A percentile compares a stretch with the other conserved stretches of the same genome.
phyloP scores from a whole-genome alignment of 2,329 filamentous ascomycete species.

The Apiospora arundinis region DNA sequence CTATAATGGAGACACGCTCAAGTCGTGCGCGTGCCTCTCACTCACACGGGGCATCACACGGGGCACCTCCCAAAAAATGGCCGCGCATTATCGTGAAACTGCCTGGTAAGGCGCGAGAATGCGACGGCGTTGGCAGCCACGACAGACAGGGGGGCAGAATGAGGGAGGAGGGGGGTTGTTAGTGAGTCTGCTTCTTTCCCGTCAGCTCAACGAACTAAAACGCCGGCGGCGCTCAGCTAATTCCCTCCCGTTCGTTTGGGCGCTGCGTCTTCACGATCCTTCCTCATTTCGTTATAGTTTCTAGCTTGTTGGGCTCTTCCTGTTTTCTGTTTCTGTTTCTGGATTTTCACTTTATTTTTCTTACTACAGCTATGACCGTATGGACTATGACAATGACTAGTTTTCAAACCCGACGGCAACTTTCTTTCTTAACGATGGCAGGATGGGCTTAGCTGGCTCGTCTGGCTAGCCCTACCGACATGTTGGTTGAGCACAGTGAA shows the following conservation, averaged over 20 bases:
- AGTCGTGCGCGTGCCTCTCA: not conserved
- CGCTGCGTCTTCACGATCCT: not conserved
- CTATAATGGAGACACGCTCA: not conserved
- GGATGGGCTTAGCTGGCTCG: no score
- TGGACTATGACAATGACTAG: not conserved
- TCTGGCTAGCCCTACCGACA: not conserved
- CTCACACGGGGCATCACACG: not conserved
- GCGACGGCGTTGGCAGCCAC: not conserved
- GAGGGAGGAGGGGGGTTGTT: not conserved
- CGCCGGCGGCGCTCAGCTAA: not conserved
- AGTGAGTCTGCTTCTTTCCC: not conserved
- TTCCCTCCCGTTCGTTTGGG: not conserved
- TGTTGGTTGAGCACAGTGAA: not conserved
- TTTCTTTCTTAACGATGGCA: not conserved
- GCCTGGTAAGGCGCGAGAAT: not conserved
- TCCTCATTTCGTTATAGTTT: not conserved
- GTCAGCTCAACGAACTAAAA: not conserved
- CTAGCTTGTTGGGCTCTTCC: not conserved
- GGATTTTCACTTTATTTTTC: not conserved
- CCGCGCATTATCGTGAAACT: conserved; percentile 8
- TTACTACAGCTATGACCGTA: not conserved
- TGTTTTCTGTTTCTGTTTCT: not conserved
- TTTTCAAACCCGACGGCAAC: not conserved
- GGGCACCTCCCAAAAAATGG: not conserved
- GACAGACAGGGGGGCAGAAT: not conserved